Evolutionary conservation across 2,329 filamentous ascomycete species (phyloP), one percentile per base, ranked within the genome.

Genomic region (Celoporthe dispersa): DNA sequence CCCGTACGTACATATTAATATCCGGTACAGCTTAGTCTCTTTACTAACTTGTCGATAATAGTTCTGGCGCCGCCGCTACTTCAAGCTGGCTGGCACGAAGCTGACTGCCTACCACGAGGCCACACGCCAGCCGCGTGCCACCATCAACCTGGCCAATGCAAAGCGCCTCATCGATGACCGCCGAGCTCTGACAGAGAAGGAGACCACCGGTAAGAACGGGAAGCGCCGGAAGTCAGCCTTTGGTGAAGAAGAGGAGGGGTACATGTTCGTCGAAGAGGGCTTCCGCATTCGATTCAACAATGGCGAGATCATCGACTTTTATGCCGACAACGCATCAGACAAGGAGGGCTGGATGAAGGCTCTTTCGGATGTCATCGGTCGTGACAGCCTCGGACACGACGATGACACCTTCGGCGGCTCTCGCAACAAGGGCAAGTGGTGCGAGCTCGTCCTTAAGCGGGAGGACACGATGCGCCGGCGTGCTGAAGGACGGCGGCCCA

Each of bases 211-310:
- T 69, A 92, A 90, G 78, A 88, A 88, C 73, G 93, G 94, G 68
- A 91, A 90, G 75, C 92, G 96, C 59, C 92, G 96, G 68, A 94
- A 97, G 80, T 98, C 94, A 44, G 96, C 93, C 14, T 99, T 99
- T 80, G 94, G 95, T 1, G 96, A 98, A 80, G 96, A 99, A 74
- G 96, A 99, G 81, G 96, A 99, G 79, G 96, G 96, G 57, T 99
- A 99, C 84, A 97, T 98, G 92, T 99, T 99, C 79, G 95, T 99
- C 67, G 96, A 99, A 80, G 96, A 99, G 79, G 96, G 96, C 2
- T 99, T 99, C 91, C 93, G 96, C 55, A 97, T 99, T 79, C 94
- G 95, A 70, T 99, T 99, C 82, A 97, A 93, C 79, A 99, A 99
- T 77, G 96, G 96, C 72, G 96, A 99, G 82, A 90, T 97, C 73